phyloP scores from a whole-genome alignment of 495 filamentous ascomycete species.

The Penicillium herquei region DNA sequence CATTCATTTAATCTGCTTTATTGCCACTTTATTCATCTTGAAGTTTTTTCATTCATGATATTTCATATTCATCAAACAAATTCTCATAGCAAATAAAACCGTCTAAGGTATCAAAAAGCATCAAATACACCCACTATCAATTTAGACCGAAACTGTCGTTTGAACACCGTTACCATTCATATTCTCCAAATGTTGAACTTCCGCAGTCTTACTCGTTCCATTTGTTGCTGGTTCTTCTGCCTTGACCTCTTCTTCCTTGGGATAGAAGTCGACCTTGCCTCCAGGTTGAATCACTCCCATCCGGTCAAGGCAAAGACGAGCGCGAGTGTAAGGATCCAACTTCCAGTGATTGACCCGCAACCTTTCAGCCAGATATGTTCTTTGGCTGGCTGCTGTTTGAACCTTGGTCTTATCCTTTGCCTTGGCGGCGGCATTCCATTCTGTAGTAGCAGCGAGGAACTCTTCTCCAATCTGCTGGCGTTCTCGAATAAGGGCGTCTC shows the following conservation, averaged over 20 bases:
- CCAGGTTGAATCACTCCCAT: slow-evolving; percentile 61
- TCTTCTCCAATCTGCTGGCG: slow-evolving; percentile 60
- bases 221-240: not conserved
- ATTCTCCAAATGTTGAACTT: slow-evolving; percentile 32
- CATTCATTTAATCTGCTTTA: too few species aligned
- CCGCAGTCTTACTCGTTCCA: slow-evolving; percentile 21
- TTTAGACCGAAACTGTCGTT: slow-evolving; percentile 1
- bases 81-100: slow-evolving; percentile 3
- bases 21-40: too few species aligned
- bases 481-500: slow-evolving; percentile 56
- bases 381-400: slow-evolving; percentile 50
- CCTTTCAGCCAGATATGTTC: slow-evolving; percentile 57
- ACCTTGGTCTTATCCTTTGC: slow-evolving; percentile 35
- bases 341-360: slow-evolving; percentile 79
- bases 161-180: slow-evolving; percentile 4
- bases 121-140: not conserved
- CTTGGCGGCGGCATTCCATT: slow-evolving; percentile 56
- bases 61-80: not conserved
- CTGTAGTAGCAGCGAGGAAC: slow-evolving; percentile 65
- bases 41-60: too few species aligned
- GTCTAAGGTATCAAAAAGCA: slow-evolving; percentile 4
- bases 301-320: slow-evolving; percentile 68
- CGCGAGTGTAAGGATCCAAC: slow-evolving; percentile 73
- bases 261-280: slow-evolving; percentile 66
- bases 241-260: slow-evolving; percentile 17